These are phyloP conservation scores for Acorus gramineus DNA, from an alignment of 106 monocot species.

Conservation along the genomic window DNA sequence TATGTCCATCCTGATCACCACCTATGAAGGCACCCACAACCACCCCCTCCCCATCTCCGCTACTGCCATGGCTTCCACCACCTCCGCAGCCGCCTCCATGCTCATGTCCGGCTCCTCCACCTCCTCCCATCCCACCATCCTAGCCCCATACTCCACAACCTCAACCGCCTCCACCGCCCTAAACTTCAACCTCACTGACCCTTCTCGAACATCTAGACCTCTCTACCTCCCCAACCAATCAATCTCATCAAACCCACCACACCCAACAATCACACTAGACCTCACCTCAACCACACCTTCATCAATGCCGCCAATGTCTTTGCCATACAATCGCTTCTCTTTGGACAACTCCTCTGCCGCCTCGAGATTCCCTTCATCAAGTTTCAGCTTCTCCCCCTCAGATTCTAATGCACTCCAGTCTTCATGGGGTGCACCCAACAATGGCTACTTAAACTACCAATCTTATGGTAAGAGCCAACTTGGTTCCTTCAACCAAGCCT, in stretches of 20 bases:
- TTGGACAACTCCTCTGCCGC: neutral
- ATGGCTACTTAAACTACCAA: slow-evolving; percentile 21
- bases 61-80: slow-evolving; percentile 83
- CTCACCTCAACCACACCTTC: slow-evolving; percentile 51
- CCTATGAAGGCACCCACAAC: slow-evolving; percentile 71
- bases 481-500: slow-evolving; percentile 12
- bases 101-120: slow-evolving; percentile 47
- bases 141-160: neutral
- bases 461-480: slow-evolving; percentile 8
- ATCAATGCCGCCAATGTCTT: neutral
- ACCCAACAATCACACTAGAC: slow-evolving; percentile 86
- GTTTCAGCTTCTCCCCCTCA: slow-evolving; percentile 36
- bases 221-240: slow-evolving; percentile 45
- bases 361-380: slow-evolving; percentile 21
- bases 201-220: slow-evolving; percentile 7
- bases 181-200: slow-evolving; percentile 21
- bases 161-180: slow-evolving; percentile 5
- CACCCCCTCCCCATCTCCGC: slow-evolving; percentile 64
- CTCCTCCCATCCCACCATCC: slow-evolving; percentile 10
- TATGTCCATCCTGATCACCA: slow-evolving; percentile 67
- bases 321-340: slow-evolving; percentile 8
- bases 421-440: slow-evolving; percentile 12
- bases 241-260: slow-evolving; percentile 34
- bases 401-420: slow-evolving; percentile 13
- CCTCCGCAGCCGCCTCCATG: slow-evolving; percentile 74